phyloP scores from a whole-genome alignment of 2,329 filamentous ascomycete genomes.

The Cyphellophora attinorum region DNA sequence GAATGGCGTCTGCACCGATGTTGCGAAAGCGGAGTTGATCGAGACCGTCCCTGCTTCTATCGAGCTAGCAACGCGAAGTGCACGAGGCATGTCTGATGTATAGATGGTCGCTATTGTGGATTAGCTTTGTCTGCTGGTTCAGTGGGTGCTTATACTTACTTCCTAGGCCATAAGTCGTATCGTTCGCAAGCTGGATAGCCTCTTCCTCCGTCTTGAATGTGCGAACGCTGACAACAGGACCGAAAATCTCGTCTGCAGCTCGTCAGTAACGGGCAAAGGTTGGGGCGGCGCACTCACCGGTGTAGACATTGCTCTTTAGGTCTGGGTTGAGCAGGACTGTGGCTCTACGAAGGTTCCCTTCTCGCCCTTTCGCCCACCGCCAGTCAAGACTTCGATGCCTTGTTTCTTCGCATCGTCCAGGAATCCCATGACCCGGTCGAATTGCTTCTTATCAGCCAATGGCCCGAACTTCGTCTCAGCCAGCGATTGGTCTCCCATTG shows the following conservation, averaged over 20 bases:
- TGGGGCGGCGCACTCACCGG: too few relatives aligned
- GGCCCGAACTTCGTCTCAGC: conserved; percentile 66
- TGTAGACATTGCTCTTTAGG: conserved; percentile 49
- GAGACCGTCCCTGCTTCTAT: conserved; percentile 63
- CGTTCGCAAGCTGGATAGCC: conserved; percentile 47
- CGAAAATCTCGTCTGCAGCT: conserved; percentile 57
- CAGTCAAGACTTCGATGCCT: conserved; percentile 57
- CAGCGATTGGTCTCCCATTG: conserved; percentile 61
- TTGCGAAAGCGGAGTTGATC: conserved; percentile 51
- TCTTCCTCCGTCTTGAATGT: conserved; percentile 53
- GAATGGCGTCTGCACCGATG: conserved; percentile 43
- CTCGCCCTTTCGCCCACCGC: conserved; percentile 47
- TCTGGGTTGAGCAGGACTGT: conserved; percentile 51
- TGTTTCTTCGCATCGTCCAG: conserved; percentile 60
- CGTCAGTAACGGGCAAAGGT: too few relatives aligned
- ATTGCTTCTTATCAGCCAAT: conserved; percentile 62
- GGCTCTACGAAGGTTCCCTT: conserved; percentile 57
- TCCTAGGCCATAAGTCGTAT: conserved; percentile 47
- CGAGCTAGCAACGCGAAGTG: conserved; percentile 43
- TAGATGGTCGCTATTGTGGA: conserved; percentile 38
- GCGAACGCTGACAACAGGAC: conserved; percentile 50
- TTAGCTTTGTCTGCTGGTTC: background rate
- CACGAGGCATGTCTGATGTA: conserved; percentile 55
- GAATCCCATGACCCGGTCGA: conserved; percentile 61
- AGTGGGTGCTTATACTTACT: conserved; percentile 9